Evolutionary conservation across 1,284 basidiomycete genomes (phyloP), one percentile per base, ranked within the genome.

Genomic region (Sporisorium exsertum): DNA sequence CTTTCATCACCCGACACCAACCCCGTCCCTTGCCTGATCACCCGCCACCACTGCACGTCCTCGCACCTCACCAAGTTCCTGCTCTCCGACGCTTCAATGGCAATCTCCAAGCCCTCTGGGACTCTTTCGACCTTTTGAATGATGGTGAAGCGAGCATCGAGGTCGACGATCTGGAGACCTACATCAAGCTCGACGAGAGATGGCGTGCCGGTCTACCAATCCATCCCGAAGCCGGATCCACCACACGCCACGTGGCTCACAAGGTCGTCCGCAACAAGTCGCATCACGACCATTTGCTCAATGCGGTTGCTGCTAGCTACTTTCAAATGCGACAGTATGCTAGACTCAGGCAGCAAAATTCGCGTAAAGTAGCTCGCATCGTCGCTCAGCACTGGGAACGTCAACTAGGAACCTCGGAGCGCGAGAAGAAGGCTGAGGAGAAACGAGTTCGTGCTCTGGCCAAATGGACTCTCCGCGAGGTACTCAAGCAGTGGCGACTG

Each of bases 401-500:
- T 40, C 87, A 90, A 42, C 71, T 90, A 86, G 87, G 89, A 32
- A 86, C 85, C 62, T 92, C 91, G 65, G 92, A 92, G 54, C 90
- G 88, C 80, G 89, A 89, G 52, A 88, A 87, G 64, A 86, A 87
- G 33, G 89, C 89, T 58, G 92, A 93, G 77, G 92, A 94, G 87
- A 90, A 89, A 80, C 88, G 91, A 43, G 73, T 92, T 75, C 89
- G 90, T 63, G 88, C 87, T 2, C 80, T 94, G 53, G 93, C 92
- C 24, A 93, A 92, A 85, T 88, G 88, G 51, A 92, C 91, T 0
- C 88, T 91, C 58, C 89, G 89, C 76, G 88, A 92, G 80, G 91
- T 97, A 22, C 88, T 90, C 27, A 89, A 89, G 35, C 92, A 94
- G 79, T 98, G 95, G 95, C 93, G 92, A 82, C 90, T 94, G 77